Base-by-base conservation (phyloP, 140 eudicot genomes). In the Artemisia princeps region DNA sequence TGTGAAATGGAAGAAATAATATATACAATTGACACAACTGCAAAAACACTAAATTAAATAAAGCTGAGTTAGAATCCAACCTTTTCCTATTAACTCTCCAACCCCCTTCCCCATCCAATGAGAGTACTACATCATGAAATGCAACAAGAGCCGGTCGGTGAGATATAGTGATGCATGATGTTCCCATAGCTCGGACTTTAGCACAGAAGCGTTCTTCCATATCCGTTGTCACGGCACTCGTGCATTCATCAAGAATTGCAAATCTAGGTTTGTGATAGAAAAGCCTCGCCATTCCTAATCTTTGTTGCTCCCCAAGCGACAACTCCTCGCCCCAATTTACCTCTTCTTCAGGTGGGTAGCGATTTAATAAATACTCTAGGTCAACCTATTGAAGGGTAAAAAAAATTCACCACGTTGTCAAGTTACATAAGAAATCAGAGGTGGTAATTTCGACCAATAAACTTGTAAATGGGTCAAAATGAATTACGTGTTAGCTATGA, bases 111-210 rank as follows among this genome's bases (percentile, higher is more conserved):
- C 99, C 99, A 63, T 94, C 96, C 88, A 94, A 80, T 10, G 99
- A 94, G 72, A 94, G 73, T 40, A 94, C 96, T 23, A 94, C 80
- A 71, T 94, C 99, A 60, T 94, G 99, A 69, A 94, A 94, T 49
- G 99, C 99, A 76, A 94, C 99, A 64, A 94, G 83, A 17, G 99
- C 99, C 79, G 99, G 99, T 40, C 99, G 88, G 61, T 92, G 96
- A 70, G 99, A 94, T 70, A 94, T 94, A 20, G 99, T 92, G 76
- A 92, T 92, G 77, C 99, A 92, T 10, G 99, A 88, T 24, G 99
- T 92, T 78, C 99, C 99, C 99, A 92, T 92, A 6, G 94, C 99
- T 74, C 95, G 79, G 49, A 92, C 99, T 76, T 92, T 88, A 55
- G 87, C 81, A 86, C 99, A 92, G 60, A 92, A 92, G 30, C 99